Evolutionary conservation across 2,329 filamentous ascomycete species (phyloP).

Genomic region (Fusarium sp.): DNA sequence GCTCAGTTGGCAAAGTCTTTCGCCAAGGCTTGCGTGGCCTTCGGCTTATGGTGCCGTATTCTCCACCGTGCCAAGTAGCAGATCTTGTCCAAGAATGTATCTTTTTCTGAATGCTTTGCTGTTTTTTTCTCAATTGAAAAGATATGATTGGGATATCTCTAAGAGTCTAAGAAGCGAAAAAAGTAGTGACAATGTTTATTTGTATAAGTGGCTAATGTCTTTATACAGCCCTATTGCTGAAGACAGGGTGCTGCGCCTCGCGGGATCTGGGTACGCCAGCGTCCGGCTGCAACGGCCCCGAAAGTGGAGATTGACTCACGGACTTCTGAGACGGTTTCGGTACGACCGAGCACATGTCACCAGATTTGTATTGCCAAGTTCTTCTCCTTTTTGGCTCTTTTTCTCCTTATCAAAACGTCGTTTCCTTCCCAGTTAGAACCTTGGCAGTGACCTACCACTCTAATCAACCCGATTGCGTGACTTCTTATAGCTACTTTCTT

Average conservation of each 20-base stretch:
- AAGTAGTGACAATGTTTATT: neutral
- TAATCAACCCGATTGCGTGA: neutral
- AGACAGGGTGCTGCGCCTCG: slow-evolving; percentile 25
- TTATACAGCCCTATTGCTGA: neutral
- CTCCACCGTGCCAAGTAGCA: slow-evolving; percentile 35
- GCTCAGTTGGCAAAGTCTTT: neutral
- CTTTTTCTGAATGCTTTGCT: too few species aligned
- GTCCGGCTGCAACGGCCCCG: slow-evolving; percentile 19
- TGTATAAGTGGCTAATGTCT: neutral
- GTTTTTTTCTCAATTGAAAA: accelerated
- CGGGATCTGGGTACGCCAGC: slow-evolving; percentile 26
- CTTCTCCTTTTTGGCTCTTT: neutral
- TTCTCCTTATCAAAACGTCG: neutral
- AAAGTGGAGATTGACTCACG: slow-evolving; percentile 7
- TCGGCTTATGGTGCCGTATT: slow-evolving; percentile 34
- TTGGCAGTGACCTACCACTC: neutral
- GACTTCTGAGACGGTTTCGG: slow-evolving; percentile 1
- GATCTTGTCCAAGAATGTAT: neutral
- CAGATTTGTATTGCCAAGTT: neutral
- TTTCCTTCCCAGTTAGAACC: too few species aligned
- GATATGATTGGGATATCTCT: accelerated
- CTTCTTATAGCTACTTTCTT: neutral
- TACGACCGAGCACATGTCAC: slow-evolving; percentile 10
- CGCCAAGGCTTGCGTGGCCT: slow-evolving; percentile 27
- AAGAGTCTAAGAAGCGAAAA: accelerated